Conservation (phyloP, 345 rosid genomes). For the Mangifera indica region DNA sequence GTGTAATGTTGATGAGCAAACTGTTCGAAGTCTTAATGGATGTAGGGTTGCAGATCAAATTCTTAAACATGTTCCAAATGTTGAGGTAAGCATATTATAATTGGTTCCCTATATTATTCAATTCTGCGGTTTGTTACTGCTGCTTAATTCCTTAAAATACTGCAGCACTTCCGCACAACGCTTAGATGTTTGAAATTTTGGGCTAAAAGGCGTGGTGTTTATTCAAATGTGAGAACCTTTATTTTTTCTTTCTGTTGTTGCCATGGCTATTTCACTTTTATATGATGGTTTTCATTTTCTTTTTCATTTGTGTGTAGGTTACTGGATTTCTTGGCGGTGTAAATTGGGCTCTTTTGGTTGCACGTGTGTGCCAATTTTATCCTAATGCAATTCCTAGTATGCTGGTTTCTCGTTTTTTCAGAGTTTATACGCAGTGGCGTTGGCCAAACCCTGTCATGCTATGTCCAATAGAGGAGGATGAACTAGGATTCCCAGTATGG, state of each 20-base stretch:
- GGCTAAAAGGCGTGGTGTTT: slow-evolving; percentile 74
- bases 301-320: slow-evolving; percentile 36
- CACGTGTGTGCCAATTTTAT: slow-evolving; percentile 75
- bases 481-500: slow-evolving; percentile 67
- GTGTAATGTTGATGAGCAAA: slow-evolving; percentile 76
- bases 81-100: slow-evolving; percentile 53
- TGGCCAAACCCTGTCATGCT: slow-evolving; percentile 91
- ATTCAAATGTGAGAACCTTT: slow-evolving; percentile 61
- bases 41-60: slow-evolving; percentile 99
- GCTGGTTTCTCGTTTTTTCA: slow-evolving; percentile 66
- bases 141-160: slow-evolving; percentile 23
- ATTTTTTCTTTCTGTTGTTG: slow-evolving; percentile 1
- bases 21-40: slow-evolving; percentile 94
- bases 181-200: slow-evolving; percentile 68
- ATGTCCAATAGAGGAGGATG: slow-evolving; percentile 64
- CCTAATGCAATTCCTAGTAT: slow-evolving; percentile 74
- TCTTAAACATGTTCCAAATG: slow-evolving; percentile 81
- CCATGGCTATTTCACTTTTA: background rate
- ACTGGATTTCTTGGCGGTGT: slow-evolving; percentile 81
- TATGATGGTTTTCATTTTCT: slow-evolving; percentile 6
- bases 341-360: slow-evolving; percentile 75
- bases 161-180: slow-evolving; percentile 65
- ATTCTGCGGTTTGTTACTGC: background rate
- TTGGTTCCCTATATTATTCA: background rate
- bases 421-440: slow-evolving; percentile 70